Conservation (phyloP, 2,329 filamentous ascomycete species). For the Exophiala calicioides region DNA sequence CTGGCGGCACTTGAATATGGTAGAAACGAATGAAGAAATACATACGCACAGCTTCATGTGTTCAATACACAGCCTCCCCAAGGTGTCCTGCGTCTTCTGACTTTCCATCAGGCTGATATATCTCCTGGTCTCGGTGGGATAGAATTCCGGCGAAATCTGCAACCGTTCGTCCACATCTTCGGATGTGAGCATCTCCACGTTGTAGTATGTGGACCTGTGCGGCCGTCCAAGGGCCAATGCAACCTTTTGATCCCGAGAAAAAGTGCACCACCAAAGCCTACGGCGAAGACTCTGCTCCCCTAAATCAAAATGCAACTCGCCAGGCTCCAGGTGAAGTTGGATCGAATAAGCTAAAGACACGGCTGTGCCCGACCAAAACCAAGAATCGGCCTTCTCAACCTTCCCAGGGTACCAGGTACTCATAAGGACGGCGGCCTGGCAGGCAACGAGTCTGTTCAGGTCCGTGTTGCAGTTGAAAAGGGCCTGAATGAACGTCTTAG, state of each 20-base stretch:
- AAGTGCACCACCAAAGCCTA: conserved; percentile 9
- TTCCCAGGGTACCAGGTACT: conserved; percentile 6
- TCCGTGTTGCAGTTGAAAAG: conserved; percentile 10
- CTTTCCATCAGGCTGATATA: background rate
- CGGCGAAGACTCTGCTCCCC: background rate
- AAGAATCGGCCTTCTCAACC: conserved; percentile 1
- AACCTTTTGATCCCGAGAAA: conserved; percentile 5
- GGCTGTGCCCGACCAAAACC: conserved; percentile 6
- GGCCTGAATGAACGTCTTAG: background rate
- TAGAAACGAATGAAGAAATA: conserved; percentile 1
- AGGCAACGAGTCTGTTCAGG: background rate
- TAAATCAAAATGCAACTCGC: background rate
- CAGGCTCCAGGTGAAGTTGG: conserved; percentile 3
- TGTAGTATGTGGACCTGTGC: conserved; percentile 2
- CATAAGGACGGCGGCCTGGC: conserved; percentile 1
- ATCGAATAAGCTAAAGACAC: conserved; percentile 7
- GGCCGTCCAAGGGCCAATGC: conserved; percentile 4
- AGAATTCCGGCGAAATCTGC: background rate
- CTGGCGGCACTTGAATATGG: conserved; percentile 9
- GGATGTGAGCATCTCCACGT: conserved; percentile 1
- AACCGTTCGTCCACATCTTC: conserved; percentile 3
- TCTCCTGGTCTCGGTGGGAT: too few species aligned
- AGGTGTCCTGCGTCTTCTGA: background rate
- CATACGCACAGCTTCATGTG: conserved; percentile 8
- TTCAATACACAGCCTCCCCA: conserved; percentile 7